These are phyloP conservation scores for Ochromonas danica DNA, from an alignment of 108 stramenopile genomes.

Conservation along the genomic window DNA sequence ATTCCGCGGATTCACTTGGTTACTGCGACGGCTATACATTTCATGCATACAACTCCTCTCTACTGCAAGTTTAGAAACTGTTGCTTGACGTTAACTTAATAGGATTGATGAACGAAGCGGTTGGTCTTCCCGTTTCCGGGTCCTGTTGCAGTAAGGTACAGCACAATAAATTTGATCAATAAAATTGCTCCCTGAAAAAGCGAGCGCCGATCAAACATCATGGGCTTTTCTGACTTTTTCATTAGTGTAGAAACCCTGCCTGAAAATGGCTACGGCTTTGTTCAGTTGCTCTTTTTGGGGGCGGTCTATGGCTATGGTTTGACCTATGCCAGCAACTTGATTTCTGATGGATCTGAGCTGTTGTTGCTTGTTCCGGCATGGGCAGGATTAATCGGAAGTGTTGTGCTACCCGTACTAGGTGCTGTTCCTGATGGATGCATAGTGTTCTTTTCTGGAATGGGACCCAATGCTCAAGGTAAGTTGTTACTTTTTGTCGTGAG, in stretches of 20 bases:
- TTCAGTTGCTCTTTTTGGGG: slow-evolving; percentile 76
- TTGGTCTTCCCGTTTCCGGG: too few relatives aligned
- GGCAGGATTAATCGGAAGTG: slow-evolving; percentile 87
- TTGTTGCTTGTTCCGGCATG: slow-evolving; percentile 80
- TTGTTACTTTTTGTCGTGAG: too few relatives aligned
- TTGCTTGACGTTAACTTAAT: too few relatives aligned
- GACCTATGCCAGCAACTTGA: slow-evolving; percentile 74
- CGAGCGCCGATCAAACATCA: too few relatives aligned
- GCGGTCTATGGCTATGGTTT: slow-evolving; percentile 87
- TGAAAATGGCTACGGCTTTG: slow-evolving; percentile 41
- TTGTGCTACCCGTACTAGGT: slow-evolving; percentile 91
- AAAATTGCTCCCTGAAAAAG: too few relatives aligned
- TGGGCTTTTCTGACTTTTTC: not conserved
- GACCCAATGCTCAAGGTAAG: slow-evolving; percentile 45
- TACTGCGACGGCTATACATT: too few relatives aligned
- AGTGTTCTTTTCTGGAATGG: slow-evolving; percentile 87
- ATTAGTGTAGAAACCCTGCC: slow-evolving; percentile 23
- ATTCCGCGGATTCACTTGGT: too few relatives aligned
- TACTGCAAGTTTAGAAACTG: too few relatives aligned
- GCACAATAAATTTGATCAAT: too few relatives aligned
- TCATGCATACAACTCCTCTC: too few relatives aligned
- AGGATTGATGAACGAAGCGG: too few relatives aligned
- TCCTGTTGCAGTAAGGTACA: too few relatives aligned
- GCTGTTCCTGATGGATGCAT: slow-evolving; percentile 94
- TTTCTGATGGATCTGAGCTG: slow-evolving; percentile 92